Base-by-base conservation (phyloP, 306 rosid genomes). In the Dalbergia cultrata region DNA sequence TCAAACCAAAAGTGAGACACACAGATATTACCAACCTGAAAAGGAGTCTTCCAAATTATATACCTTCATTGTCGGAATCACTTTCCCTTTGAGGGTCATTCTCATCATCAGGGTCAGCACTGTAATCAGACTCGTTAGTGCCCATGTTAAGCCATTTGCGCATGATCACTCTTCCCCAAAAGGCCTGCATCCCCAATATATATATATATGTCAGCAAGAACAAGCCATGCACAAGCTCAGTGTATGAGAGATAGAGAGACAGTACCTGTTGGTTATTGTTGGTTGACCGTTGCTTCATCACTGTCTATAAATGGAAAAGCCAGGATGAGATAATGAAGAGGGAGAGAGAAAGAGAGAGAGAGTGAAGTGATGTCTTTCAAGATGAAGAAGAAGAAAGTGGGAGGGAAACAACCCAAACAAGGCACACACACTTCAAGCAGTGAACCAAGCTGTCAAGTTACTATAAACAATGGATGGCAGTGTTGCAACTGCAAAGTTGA, bases 81-180 rank as follows among this genome's bases (percentile, higher is more conserved):
- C 75, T 66, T 13, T 83, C 85, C 57, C 75, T 70, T n/a, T 83
- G 84, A 57, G 76, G 66, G 43, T 90, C 86, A 7, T 68, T 85
- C 0, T 72, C 76, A 5, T 86, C 90, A 9, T 86, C 95, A 18
- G 92, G 70, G 67, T 95, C 97, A 76, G 97, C 93, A 37, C 89
- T 84, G 85, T 82, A 91, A 82, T 90, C 92, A 26, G 97, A 83
- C 16, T 91, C 87, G 63, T 81, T 70, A 62, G 65, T 83, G 10
- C 85, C 78, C 86, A 95, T 85, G 82, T 92, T 83, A 67, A 95
- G 90, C 99, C 90, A 95, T 88, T 95, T 95, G 26, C 94, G 88
- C 87, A 93, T 72, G 18, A 95, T 90, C 70, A 88, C 82, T 64
- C 81, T 84, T 34, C 92, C 90, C 99, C 99, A 93, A 50, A 92